Percentiles rank a stretch among this genome's conserved stretches.
phyloP scores from a whole-genome alignment of 495 filamentous ascomycete genomes.

The Mycothermus thermophilus region DNA sequence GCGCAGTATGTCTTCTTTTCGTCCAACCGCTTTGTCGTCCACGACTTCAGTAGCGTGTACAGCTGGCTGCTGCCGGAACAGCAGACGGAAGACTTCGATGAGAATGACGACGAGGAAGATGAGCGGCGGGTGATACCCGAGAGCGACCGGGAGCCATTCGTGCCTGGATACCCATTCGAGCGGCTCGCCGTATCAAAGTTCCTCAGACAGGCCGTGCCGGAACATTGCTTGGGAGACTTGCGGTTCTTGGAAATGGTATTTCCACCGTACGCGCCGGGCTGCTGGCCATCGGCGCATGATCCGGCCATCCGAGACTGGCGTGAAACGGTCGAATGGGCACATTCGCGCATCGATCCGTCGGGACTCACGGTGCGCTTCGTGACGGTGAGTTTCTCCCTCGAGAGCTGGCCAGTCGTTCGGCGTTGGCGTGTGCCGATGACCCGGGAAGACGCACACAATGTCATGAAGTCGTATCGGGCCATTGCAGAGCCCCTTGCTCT shows the following conservation, averaged over 20 bases:
- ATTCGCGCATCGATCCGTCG: conserved; percentile 1
- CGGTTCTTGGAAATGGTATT: conserved; percentile 6
- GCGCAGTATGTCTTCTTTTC: conserved; percentile 5
- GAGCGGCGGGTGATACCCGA: not conserved
- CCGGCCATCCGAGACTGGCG: conserved; percentile 3
- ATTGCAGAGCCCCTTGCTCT: too few species aligned
- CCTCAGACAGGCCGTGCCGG: not conserved
- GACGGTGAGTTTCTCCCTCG: too few species aligned
- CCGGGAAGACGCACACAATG: too few species aligned
- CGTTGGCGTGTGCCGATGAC: too few species aligned
- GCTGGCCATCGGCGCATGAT: not conserved
- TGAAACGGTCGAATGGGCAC: conserved; percentile 1
- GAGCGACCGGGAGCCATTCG: not conserved
- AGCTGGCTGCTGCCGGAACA: too few species aligned
- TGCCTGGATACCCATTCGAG: not conserved
- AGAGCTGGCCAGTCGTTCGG: too few species aligned
- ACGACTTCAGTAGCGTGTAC: not conserved
- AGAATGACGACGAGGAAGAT: too few species aligned
- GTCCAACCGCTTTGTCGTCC: conserved; percentile 5
- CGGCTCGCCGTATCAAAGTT: conserved; percentile 2
- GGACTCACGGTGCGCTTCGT: conserved; percentile 2
- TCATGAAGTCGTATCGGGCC: too few species aligned
- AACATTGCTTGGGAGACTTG: conserved; percentile 1
- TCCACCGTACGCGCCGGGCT: not conserved
- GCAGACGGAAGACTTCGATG: too few species aligned